Percentiles rank a stretch among this genome's conserved stretches.
These are phyloP conservation scores for Coemansia sp. DNA, from an alignment of 192 early-diverging fungal genomes.

Conservation along the genomic window DNA sequence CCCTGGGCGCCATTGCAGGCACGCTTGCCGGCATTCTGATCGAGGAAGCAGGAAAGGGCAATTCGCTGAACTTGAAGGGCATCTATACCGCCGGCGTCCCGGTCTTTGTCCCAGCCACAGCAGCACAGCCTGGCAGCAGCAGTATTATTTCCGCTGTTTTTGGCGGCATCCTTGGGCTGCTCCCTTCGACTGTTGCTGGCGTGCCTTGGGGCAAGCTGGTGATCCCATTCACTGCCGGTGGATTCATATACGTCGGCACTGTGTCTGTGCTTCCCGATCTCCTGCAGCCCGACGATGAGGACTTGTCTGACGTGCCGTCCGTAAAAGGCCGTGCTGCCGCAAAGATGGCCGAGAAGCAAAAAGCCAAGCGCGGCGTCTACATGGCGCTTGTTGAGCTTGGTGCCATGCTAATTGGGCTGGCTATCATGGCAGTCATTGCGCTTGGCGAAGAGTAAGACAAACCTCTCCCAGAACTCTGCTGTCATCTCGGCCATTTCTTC, in stretches of 20 bases:
- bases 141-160: constrained; percentile 18
- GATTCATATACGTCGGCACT: constrained; percentile 84
- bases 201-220: constrained; percentile 73
- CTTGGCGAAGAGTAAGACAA: constrained; percentile 63
- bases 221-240: constrained; percentile 86
- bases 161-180: constrained; percentile 22
- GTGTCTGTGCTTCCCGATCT: constrained; percentile 84
- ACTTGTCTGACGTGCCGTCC: constrained; percentile 2
- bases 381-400: constrained; percentile 60
- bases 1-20: constrained; percentile 78
- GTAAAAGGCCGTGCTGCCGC: constrained; percentile 12
- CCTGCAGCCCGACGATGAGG: constrained; percentile 61
- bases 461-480: background rate
- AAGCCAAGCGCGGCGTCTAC: constrained; percentile 22
- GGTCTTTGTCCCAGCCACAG: constrained; percentile 29
- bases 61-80: constrained; percentile 31
- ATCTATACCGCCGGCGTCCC: constrained; percentile 31
- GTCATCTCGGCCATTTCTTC: background rate
- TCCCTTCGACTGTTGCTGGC: constrained; percentile 56
- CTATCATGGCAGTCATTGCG: constrained; percentile 74
- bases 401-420: constrained; percentile 74
- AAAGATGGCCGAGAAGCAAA: constrained; percentile 10
- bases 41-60: constrained; percentile 63
- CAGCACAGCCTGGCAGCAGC: background rate
- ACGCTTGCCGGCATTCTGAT: constrained; percentile 75